Base-by-base conservation (phyloP, 805 yeast genomes). In the Suhomyces faveliae region DNA sequence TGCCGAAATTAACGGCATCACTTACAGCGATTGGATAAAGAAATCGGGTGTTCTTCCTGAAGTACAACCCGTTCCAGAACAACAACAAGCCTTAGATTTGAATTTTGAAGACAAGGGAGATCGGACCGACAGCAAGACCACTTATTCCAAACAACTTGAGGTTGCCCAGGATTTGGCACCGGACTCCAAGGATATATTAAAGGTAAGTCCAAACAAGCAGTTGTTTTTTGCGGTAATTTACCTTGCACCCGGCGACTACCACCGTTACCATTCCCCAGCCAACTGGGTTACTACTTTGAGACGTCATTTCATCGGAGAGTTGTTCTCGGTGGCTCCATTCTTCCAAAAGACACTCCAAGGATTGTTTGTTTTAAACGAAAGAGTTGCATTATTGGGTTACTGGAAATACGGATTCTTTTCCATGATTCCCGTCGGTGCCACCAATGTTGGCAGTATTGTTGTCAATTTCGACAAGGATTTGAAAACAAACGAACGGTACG, bases 391-490 rank as follows among this genome's bases (percentile, higher is more conserved):
- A 43, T 77, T 94, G 48, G 99, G 99, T 1, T 84, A 89, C 60
- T 94, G 99, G 99, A 88, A 87, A 63, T 79, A 94, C 64, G 99
- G 99, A 0, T 94, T 94, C 59, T 94, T 94, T 71, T 85, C 95
- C 54, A 94, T 94, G 99, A 92, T 96, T 0, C 97, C 99, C 0
- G 99, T 94, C 10, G 99, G 99, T 11, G 99, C 99, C 20, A 94
- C 99, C 2, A 94, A 94, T 68, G 99, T 94, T 24, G 99, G 99
- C 5, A 86, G 96, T 59, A 94, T 94, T 55, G 84, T 86, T 50
- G 78, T 94, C 55, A 89, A 91, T 62, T 94, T 94, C 60, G 99
- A 94, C 68, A 85, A 85, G 68, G 91, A 88, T 60, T 78, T 94
- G 60, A 79, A 85, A 33, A 94, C 99, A 11, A 94, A 94, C 65